Evolutionary conservation across 2,329 filamentous ascomycete species (phyloP).

Genomic region (Teratosphaeriaceae sp.): DNA sequence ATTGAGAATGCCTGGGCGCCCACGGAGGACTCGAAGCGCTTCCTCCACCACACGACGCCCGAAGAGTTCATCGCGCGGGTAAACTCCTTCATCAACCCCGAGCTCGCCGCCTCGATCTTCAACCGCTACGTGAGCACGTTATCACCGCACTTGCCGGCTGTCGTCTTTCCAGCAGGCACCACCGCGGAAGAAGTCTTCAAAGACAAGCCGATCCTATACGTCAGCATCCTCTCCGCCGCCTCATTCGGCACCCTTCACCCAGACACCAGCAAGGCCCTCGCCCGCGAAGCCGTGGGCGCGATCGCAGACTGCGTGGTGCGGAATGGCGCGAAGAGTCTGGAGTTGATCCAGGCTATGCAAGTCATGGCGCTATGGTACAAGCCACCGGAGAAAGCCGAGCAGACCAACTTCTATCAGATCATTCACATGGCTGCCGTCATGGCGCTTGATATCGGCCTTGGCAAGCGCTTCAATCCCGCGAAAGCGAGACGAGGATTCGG

Average conservation of each 20-base stretch:
- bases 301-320: slow-evolving; percentile 70
- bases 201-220: slow-evolving; percentile 54
- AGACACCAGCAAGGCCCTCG: slow-evolving; percentile 55
- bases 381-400: slow-evolving; percentile 74
- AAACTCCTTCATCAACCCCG: slow-evolving; percentile 44
- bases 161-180: slow-evolving; percentile 50
- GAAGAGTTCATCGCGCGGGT: slow-evolving; percentile 29
- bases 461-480: slow-evolving; percentile 44
- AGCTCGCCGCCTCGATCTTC: slow-evolving; percentile 51
- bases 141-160: slow-evolving; percentile 50
- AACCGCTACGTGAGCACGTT: slow-evolving; percentile 49
- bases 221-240: slow-evolving; percentile 50
- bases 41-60: slow-evolving; percentile 19
- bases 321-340: slow-evolving; percentile 71
- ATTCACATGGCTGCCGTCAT: slow-evolving; percentile 75
- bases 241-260: slow-evolving; percentile 45
- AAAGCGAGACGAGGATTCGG: slow-evolving; percentile 29
- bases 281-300: slow-evolving; percentile 62
- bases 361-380: slow-evolving; percentile 78
- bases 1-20: slow-evolving; percentile 13
- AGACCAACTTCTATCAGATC: slow-evolving; percentile 85
- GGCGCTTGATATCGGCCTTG: slow-evolving; percentile 76
- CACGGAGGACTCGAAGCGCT: slow-evolving; percentile 17
- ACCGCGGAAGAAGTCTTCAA: slow-evolving; percentile 49
- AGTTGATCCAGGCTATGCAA: slow-evolving; percentile 72